Percentiles rank a stretch among this genome's conserved stretches.
Evolutionary conservation across 2,329 filamentous ascomycete genomes (phyloP).

Genomic region (Biscogniauxia marginata): DNA sequence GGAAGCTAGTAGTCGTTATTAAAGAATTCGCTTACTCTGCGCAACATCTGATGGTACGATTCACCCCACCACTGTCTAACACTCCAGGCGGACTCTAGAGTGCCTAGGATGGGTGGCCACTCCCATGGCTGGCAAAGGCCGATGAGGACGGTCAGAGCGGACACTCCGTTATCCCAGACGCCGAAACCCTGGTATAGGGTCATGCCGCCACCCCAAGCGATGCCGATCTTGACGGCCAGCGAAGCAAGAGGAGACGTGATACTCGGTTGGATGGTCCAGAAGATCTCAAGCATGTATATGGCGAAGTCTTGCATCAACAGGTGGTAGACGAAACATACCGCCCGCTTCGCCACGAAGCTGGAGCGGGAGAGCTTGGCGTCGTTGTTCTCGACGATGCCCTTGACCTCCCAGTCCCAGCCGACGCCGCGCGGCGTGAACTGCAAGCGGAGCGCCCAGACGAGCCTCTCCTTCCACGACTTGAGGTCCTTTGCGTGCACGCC

Average conservation of each 20-base stretch:
- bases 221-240: constrained; percentile 1
- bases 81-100: constrained; percentile 10
- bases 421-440: constrained; percentile 10
- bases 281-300: constrained; percentile 13
- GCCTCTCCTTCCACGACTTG: constrained; percentile 8
- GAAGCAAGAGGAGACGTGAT: not conserved
- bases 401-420: constrained; percentile 20
- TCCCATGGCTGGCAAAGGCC: constrained; percentile 16
- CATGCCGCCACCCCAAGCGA: constrained; percentile 10
- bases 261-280: constrained; percentile 2
- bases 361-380: constrained; percentile 1
- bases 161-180: constrained; percentile 3
- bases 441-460: constrained; percentile 8
- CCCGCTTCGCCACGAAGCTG: constrained; percentile 2
- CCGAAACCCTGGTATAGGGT: constrained; percentile 13
- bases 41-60: constrained; percentile 15
- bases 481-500: not conserved
- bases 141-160: constrained; percentile 8
- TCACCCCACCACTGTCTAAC: constrained; percentile 16
- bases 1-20: not conserved
- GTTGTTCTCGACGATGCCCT: constrained; percentile 11
- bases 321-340: constrained; percentile 2
- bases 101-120: constrained; percentile 14
- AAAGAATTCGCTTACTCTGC: constrained; percentile 7
- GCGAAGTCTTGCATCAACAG: constrained; percentile 5